Evolutionary conservation across 768 basidiomycete species (phyloP).

Genomic region (Gyrodon lividus): DNA sequence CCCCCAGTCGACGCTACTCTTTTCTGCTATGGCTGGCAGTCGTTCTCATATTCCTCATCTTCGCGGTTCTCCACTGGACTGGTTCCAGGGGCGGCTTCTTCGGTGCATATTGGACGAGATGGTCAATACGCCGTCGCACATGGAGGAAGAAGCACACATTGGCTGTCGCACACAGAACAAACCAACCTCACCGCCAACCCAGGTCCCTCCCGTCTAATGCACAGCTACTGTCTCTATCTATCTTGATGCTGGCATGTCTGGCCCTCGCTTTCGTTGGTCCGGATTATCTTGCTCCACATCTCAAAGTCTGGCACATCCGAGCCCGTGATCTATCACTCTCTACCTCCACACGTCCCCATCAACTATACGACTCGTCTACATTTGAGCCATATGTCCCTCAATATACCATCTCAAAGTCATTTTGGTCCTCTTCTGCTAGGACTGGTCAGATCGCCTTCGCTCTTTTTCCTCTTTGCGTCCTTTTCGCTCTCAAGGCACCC

Average conservation of each 20-base stretch:
- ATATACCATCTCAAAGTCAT: conserved; percentile 62
- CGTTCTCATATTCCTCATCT: conserved; percentile 38
- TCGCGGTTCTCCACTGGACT: conserved; percentile 43
- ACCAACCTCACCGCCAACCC: conserved; percentile 41
- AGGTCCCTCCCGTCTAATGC: conserved; percentile 59
- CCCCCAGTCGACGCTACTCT: conserved; percentile 51
- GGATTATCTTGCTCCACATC: conserved; percentile 61
- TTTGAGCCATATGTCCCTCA: conserved; percentile 45
- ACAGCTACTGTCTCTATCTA: conserved; percentile 50
- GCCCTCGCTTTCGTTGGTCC: conserved; percentile 57
- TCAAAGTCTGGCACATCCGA: conserved; percentile 44
- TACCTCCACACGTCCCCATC: conserved; percentile 17
- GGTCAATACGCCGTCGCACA: conserved; percentile 56
- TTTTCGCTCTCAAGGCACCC: conserved; percentile 68
- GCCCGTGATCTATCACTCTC: conserved; percentile 14
- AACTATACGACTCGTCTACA: conserved; percentile 29
- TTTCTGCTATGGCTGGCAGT: conserved; percentile 61
- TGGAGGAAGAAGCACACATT: conserved; percentile 50
- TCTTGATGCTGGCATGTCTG: conserved; percentile 44
- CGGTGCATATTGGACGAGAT: conserved; percentile 58
- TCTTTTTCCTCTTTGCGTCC: conserved; percentile 65
- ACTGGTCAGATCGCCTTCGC: conserved; percentile 72
- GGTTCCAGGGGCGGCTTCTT: conserved; percentile 40
- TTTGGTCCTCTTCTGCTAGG: conserved; percentile 70
- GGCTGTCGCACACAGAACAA: conserved; percentile 31